phyloP scores from a whole-genome alignment of 768 basidiomycete species.

The Crepidotus variabilis region DNA sequence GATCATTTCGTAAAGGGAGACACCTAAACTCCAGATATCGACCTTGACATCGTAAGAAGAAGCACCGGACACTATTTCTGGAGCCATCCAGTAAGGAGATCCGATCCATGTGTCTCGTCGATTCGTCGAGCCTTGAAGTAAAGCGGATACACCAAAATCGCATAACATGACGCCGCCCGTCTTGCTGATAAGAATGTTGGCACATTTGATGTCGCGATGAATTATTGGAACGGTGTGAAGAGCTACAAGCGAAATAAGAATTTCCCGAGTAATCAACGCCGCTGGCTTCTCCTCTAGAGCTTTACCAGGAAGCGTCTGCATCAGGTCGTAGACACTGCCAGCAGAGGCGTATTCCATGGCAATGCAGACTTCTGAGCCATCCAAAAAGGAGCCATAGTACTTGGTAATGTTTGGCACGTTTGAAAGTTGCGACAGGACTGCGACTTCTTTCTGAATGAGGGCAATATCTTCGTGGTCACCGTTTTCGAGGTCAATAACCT shows the following conservation, averaged over 20 bases:
- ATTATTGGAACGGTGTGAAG: constrained; percentile 94
- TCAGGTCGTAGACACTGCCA: constrained; percentile 88
- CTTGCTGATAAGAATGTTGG: constrained; percentile 89
- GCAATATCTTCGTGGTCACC: constrained; percentile 88
- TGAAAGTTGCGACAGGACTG: constrained; percentile 83
- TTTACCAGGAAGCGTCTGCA: constrained; percentile 78
- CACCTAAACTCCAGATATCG: constrained; percentile 97
- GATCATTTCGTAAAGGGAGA: constrained; percentile 94
- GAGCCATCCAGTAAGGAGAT: constrained; percentile 99
- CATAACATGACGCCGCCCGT: constrained; percentile 92
- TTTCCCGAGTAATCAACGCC: constrained; percentile 84
- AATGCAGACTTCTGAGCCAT: constrained; percentile 97
- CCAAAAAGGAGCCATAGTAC: constrained; percentile 95
- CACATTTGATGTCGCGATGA: constrained; percentile 97
- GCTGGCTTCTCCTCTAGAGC: constrained; percentile 88
- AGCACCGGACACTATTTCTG: constrained; percentile 88
- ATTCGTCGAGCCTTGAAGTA: constrained; percentile 77
- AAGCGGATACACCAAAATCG: constrained; percentile 97
- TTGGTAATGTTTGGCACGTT: constrained; percentile 90
- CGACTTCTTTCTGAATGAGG: constrained; percentile 95
- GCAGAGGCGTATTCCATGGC: constrained; percentile 98
- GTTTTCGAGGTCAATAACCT: constrained; percentile 98
- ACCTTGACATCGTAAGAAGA: constrained; percentile 96
- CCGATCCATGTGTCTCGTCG: constrained; percentile 97
- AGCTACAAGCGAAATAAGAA: constrained; percentile 81